Evolutionary conservation across 2,329 filamentous ascomycete genomes (phyloP).

Genomic region (Ophiosphaerella narmari): DNA sequence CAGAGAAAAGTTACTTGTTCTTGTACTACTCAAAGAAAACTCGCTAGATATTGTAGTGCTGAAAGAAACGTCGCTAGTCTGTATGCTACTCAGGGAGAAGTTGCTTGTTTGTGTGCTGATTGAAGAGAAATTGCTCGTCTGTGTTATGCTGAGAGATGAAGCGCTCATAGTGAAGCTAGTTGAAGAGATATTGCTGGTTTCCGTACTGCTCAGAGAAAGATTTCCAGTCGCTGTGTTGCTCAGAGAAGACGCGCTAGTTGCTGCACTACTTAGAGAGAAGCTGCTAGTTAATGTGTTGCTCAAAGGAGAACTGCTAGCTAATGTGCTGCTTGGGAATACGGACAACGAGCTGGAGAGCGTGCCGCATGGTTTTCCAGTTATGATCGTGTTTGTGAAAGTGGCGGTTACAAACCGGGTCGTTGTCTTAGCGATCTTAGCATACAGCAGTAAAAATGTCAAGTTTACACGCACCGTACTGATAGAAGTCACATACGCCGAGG

Average conservation of each 20-base stretch:
- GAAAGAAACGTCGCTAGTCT: too few relatives aligned
- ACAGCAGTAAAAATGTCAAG: not conserved
- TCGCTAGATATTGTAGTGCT: too few relatives aligned
- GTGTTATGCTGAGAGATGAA: not conserved
- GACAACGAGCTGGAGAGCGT: slow-evolving; percentile 1
- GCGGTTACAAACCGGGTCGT: slow-evolving; percentile 17
- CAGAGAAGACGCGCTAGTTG: not conserved
- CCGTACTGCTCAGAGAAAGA: too few relatives aligned
- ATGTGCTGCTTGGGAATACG: not conserved
- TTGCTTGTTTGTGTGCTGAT: not conserved
- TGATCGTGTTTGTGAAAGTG: slow-evolving; percentile 12
- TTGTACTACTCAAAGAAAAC: not conserved
- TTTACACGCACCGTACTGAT: slow-evolving; percentile 26
- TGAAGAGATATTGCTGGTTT: too few relatives aligned
- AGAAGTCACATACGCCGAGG: slow-evolving; percentile 14
- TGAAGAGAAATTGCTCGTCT: not conserved
- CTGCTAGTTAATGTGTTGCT: not conserved
- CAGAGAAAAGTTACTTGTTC: not conserved
- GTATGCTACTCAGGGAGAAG: not conserved
- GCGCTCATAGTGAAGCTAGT: not conserved
- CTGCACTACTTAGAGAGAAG: not conserved
- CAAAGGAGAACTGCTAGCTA: not conserved
- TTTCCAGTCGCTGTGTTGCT: not conserved
- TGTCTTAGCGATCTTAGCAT: slow-evolving; percentile 14
- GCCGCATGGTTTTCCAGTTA: slow-evolving; percentile 12